These are phyloP conservation scores for Nemania diffusa DNA, from an alignment of 2,329 filamentous ascomycete species.

Conservation along the genomic window DNA sequence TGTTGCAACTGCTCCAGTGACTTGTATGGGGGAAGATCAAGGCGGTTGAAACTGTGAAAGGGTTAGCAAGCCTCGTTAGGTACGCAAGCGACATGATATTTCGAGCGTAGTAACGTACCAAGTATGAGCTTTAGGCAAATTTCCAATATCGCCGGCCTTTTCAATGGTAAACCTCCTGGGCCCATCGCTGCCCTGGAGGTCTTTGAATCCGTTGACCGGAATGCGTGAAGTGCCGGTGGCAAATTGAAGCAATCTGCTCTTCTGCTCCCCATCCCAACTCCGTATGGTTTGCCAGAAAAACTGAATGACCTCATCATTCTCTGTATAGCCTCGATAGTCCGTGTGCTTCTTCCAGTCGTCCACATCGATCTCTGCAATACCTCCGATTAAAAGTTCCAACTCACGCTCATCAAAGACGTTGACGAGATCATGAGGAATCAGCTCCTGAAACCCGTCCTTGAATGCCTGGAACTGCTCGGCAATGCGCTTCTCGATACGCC, in stretches of 20 bases:
- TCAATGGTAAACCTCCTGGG: constrained; percentile 97
- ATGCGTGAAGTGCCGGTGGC: constrained; percentile 98
- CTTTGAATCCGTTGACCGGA: constrained; percentile 99
- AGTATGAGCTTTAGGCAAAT: constrained; percentile 96
- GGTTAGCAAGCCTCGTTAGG: constrained; percentile 38
- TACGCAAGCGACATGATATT: neutral
- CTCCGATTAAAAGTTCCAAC: constrained; percentile 93
- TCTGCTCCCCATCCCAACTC: constrained; percentile 98
- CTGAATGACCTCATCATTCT: constrained; percentile 95
- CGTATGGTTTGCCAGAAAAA: constrained; percentile 99
- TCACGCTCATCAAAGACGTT: constrained; percentile 99
- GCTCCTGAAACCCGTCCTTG: constrained; percentile 95
- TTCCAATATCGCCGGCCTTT: constrained; percentile 90
- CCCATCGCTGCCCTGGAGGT: constrained; percentile 95
- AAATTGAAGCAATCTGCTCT: constrained; percentile 94
- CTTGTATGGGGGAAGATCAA: constrained; percentile 96
- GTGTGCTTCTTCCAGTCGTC: constrained; percentile 99
- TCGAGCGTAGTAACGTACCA: constrained; percentile 70
- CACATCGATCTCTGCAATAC: constrained; percentile 99
- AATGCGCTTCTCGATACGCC: constrained; percentile 98
- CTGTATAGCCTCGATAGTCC: constrained; percentile 97
- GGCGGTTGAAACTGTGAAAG: constrained; percentile 84
- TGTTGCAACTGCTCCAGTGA: constrained; percentile 82
- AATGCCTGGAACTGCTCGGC: constrained; percentile 99
- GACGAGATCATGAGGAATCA: constrained; percentile 95